phyloP scores from a whole-genome alignment of 2,329 filamentous ascomycete species.

The Ophiocordyceps australis region DNA sequence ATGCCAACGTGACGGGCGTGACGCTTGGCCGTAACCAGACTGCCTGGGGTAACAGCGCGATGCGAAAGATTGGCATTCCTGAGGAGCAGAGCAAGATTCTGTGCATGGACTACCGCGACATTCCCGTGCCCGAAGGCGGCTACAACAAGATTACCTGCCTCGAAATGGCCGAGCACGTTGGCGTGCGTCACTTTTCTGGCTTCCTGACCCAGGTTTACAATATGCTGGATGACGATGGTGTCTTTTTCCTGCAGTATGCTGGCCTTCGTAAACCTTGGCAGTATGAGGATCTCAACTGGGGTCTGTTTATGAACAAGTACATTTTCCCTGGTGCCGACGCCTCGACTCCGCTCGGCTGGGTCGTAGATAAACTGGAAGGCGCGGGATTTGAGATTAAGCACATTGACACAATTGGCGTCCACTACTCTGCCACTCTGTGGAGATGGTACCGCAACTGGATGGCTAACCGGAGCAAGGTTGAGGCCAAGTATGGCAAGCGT shows the following conservation, averaged over 20 bases:
- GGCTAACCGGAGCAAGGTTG: slow-evolving; percentile 78
- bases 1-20: slow-evolving; percentile 69
- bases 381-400: slow-evolving; percentile 60
- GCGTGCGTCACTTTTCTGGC: slow-evolving; percentile 66
- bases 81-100: slow-evolving; percentile 84
- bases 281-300: slow-evolving; percentile 96
- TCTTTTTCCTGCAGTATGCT: slow-evolving; percentile 91
- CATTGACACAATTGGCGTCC: slow-evolving; percentile 85
- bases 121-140: slow-evolving; percentile 46
- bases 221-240: slow-evolving; percentile 92
- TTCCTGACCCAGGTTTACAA: slow-evolving; percentile 82
- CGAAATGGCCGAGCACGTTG: slow-evolving; percentile 98
- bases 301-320: slow-evolving; percentile 99
- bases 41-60: slow-evolving; percentile 83
- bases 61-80: slow-evolving; percentile 63
- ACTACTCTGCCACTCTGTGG: slow-evolving; percentile 95
- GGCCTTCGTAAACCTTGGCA: slow-evolving; percentile 92
- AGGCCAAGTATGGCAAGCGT: slow-evolving; percentile 83
- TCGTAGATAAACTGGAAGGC: slow-evolving; percentile 68
- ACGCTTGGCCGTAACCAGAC: slow-evolving; percentile 94
- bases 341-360: slow-evolving; percentile 78
- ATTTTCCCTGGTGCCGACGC: slow-evolving; percentile 95
- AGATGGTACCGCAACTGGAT: slow-evolving; percentile 99
- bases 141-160: slow-evolving; percentile 96
- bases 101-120: slow-evolving; percentile 96